Evolutionary conservation across 202 grass and related monocot species (phyloP).

Genomic region (Setaria italica): DNA sequence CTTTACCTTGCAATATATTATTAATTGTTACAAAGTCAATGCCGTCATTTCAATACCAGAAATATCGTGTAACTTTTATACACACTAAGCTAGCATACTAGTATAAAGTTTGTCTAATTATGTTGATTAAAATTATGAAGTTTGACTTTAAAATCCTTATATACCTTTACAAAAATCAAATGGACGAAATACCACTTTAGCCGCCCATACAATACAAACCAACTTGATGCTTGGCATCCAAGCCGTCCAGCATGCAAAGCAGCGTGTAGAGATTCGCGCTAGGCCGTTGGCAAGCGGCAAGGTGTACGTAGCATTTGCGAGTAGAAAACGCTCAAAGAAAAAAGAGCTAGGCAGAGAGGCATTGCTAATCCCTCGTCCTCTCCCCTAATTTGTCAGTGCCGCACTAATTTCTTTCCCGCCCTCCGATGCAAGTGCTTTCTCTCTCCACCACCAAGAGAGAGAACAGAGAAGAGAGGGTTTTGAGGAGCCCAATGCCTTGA

Average conservation of each 20-base stretch:
- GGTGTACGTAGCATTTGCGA: background rate
- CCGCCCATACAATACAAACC: too few species aligned
- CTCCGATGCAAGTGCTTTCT: slow-evolving; percentile 37
- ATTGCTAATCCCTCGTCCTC: background rate
- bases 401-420: slow-evolving; percentile 33
- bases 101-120: too few species aligned
- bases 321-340: background rate
- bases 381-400: slow-evolving; percentile 39
- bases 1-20: too few species aligned
- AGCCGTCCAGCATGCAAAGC: background rate
- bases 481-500: slow-evolving; percentile 67
- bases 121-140: too few species aligned
- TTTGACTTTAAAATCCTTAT: too few species aligned
- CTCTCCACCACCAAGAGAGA: slow-evolving; percentile 12
- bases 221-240: background rate
- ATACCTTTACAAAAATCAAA: too few species aligned
- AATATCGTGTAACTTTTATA: too few species aligned
- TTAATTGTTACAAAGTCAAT: too few species aligned
- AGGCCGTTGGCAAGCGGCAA: background rate
- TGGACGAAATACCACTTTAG: too few species aligned
- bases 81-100: too few species aligned
- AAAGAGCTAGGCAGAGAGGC: background rate
- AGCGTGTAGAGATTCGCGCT: slow-evolving; percentile 17
- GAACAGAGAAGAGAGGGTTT: slow-evolving; percentile 36
- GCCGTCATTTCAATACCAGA: too few species aligned